phyloP scores from a whole-genome alignment of 805 yeast genomes.

The Yamadazyma sp. region DNA sequence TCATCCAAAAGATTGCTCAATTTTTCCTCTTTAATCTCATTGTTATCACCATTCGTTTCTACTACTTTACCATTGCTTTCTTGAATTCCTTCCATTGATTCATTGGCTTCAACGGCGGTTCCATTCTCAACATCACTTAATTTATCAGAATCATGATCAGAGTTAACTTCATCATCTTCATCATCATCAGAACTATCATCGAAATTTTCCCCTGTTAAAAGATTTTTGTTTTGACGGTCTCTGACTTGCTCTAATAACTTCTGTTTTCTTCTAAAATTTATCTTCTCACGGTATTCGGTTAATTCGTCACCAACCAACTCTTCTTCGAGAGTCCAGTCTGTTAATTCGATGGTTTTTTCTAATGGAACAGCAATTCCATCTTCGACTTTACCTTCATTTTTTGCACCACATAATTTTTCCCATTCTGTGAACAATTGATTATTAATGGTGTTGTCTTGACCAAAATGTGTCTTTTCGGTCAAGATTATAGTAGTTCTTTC shows the following conservation, averaged over 20 bases:
- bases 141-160: constrained; percentile 13
- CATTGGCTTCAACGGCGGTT: constrained; percentile 9
- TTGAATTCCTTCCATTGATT: constrained; percentile 14
- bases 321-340: constrained; percentile 46
- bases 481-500: constrained; percentile 69
- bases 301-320: constrained; percentile 50
- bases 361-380: constrained; percentile 64
- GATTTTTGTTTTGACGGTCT: constrained; percentile 37
- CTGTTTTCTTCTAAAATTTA: constrained; percentile 46
- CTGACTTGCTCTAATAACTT: constrained; percentile 39
- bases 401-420: constrained; percentile 40
- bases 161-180: constrained; percentile 32
- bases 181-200: constrained; percentile 32
- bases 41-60: constrained; percentile 1
- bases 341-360: constrained; percentile 39
- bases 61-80: background rate
- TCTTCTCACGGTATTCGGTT: constrained; percentile 41
- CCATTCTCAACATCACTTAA: constrained; percentile 19
- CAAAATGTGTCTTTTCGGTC: constrained; percentile 59
- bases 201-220: constrained; percentile 34
- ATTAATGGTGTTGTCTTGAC: constrained; percentile 42
- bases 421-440: constrained; percentile 52
- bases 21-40: background rate
- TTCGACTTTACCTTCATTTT: constrained; percentile 35
- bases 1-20: constrained; percentile 20